Evolutionary conservation across 805 yeast genomes (phyloP).

Genomic region (Helenozyma baotianmanensis): DNA sequence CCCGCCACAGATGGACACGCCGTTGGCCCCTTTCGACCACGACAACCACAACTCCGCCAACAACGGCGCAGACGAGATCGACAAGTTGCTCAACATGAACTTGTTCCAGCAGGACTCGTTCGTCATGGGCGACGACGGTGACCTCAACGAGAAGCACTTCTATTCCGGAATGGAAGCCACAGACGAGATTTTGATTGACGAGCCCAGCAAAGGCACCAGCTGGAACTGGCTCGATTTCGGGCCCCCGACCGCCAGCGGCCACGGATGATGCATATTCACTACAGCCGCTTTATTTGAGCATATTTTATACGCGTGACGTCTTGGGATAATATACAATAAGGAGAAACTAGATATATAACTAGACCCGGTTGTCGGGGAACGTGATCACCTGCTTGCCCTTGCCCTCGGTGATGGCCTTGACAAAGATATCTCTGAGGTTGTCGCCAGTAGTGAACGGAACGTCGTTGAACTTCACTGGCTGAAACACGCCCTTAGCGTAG

Average conservation of each 20-base stretch:
- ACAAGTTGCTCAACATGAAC: slow-evolving; percentile 36
- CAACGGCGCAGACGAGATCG: slow-evolving; percentile 33
- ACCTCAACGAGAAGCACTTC: slow-evolving; percentile 3
- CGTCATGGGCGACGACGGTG: slow-evolving; percentile 16
- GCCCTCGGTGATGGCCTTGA: slow-evolving; percentile 7
- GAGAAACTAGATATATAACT: too few species aligned
- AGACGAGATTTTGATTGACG: slow-evolving; percentile 30
- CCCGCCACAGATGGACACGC: slow-evolving; percentile 2
- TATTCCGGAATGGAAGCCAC: slow-evolving; percentile 23
- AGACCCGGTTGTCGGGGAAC: slow-evolving; percentile 6
- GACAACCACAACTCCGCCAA: slow-evolving; percentile 5
- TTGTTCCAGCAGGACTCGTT: slow-evolving; percentile 33
- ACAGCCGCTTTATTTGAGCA: too few species aligned
- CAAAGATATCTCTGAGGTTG: slow-evolving; percentile 9
- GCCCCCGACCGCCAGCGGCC: slow-evolving; percentile 16
- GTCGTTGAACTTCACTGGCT: slow-evolving; percentile 43
- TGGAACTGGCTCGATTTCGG: slow-evolving; percentile 42
- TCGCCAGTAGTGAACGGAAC: slow-evolving; percentile 21
- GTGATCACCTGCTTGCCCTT: slow-evolving; percentile 10
- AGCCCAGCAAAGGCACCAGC: slow-evolving; percentile 14
- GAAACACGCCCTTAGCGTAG: slow-evolving; percentile 54
- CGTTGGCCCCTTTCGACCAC: slow-evolving; percentile 1
- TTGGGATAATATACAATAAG: too few species aligned
- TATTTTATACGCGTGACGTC: too few species aligned
- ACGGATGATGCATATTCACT: background rate